Evolutionary conservation across 345 rosid genomes (phyloP), one percentile per base, ranked within the genome.

Genomic region (Aethionema arabicum): DNA sequence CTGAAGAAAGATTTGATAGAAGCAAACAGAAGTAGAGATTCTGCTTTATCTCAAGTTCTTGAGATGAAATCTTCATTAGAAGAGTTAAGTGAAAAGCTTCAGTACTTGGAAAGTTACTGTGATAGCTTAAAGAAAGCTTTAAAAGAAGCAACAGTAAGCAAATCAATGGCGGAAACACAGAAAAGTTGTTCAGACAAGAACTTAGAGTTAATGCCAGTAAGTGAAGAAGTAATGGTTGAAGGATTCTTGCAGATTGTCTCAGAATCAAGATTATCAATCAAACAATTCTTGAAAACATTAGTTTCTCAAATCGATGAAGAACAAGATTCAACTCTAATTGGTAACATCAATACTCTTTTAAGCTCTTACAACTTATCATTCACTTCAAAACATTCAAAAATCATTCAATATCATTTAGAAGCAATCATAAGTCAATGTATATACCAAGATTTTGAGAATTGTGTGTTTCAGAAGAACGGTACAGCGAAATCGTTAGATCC

Each of bases 241-340:
- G 91, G 90, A 3, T 93, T 93, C 78, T 74, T 93, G 69, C 97
- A 93, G 80, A 78, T 89, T 21, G 99, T 87, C 58, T 85, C 97
- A 0, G 99, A 93, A 79, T 83, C 99, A 54, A 85, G 95, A 79
- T 73, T 87, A 50, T 93, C 99, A 1, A 81, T 93, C 59, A 93
- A 87, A 36, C 97, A 90, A n/a, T 90, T 93, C 77, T 87, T 91
- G 80, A 90, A 87, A 70, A 80, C 85, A 30, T 78, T 93, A 16
- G 65, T 84, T 7, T 63, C 74, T 9, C 95, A 92, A 67, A 81
- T 92, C 1, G 91, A 86, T 2, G 96, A 86, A 66, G 69, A 82
- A 21, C 27, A 21, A 10, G 97, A 90, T 48, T 60, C 52, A 0
- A 72, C 80, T 44, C 71, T 81, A 12, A 73, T 77, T 66, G 78